Evolutionary conservation across 140 eudicot species (phyloP), one percentile per base, ranked within the genome.

Genomic region (Cichorium intybus): DNA sequence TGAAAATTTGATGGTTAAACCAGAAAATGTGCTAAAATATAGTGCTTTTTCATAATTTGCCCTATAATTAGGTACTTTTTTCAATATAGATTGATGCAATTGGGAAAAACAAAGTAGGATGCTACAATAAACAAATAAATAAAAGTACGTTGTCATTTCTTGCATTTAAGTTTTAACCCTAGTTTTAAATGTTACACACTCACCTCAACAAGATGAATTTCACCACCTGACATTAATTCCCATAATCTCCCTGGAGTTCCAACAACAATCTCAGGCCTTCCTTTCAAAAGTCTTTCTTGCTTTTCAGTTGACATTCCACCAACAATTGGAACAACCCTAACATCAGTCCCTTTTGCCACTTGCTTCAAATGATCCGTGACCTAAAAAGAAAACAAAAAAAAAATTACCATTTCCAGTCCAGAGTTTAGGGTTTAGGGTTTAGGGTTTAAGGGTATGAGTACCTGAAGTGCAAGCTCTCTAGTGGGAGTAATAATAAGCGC

Each of bases 221-320:
- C 96, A 72, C 99, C 99, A 51, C 96, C 95, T 22, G 99, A 92
- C 96, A 92, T 92, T 52, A 92, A 85, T 45, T 92, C 96, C 99
- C 99, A 92, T 12, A 92, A 69, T 67, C 98, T 81, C 55, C 98
- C 98, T 24, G 98, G 98, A 47, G 98, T 92, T 49, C 99, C 99
- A 60, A 92, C 96, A 72, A 92, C 86, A 77, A 92, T 83, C 72
- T 92, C 99, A 56, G 99, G 99, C 76, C 96, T 79, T 60, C 84
- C 82, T 81, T 78, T 88, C 76, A 92, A 27, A 70, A 85, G 93
- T 34, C 99, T 84, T 75, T 92, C 96, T 77, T 92, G 99, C 74
- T 92, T 92, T 72, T 88, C 88, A 7, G 87, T 78, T 66, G 99
- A 92, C 95, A 92, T 92, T 46, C 96, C 99, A 35, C 99, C 99